Evolutionary conservation across 2,329 filamentous ascomycete species (phyloP).

Genomic region (Fusarium tupiense): DNA sequence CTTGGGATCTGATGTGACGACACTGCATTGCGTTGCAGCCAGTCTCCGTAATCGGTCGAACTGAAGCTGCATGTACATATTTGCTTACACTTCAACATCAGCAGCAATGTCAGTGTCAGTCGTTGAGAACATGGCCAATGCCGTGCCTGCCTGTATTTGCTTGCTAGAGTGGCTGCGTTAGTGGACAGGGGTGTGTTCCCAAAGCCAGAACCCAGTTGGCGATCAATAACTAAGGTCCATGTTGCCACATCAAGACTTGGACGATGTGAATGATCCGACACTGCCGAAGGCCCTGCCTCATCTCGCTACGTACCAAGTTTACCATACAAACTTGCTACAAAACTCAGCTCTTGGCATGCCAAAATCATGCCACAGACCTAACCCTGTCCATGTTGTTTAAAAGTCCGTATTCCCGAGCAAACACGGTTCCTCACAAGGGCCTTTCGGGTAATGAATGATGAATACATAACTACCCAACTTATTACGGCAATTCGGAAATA

Average conservation of each 20-base stretch:
- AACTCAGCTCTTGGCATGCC: conserved; percentile 13
- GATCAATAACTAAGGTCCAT: neutral
- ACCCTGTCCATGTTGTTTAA: neutral
- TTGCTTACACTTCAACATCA: neutral
- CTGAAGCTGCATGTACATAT: neutral
- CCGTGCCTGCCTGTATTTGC: neutral
- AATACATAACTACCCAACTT: neutral
- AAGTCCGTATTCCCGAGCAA: neutral
- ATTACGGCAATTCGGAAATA: neutral
- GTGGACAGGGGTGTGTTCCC: neutral
- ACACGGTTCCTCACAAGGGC: neutral
- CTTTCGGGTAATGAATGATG: neutral
- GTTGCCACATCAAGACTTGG: neutral
- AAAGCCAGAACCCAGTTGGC: neutral
- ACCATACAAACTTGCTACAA: neutral
- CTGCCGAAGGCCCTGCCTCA: conserved; percentile 5
- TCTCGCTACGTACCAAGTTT: neutral
- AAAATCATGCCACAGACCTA: neutral
- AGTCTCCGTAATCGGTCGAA: neutral
- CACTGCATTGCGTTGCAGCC: neutral
- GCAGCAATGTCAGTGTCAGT: neutral
- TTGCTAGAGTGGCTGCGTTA: conserved; percentile 19
- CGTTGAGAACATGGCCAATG: neutral
- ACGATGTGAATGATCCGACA: conserved; percentile 9
- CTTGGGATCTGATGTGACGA: neutral